Evolutionary conservation across 495 filamentous ascomycete species (phyloP).

Genomic region (Zalerion maritima): DNA sequence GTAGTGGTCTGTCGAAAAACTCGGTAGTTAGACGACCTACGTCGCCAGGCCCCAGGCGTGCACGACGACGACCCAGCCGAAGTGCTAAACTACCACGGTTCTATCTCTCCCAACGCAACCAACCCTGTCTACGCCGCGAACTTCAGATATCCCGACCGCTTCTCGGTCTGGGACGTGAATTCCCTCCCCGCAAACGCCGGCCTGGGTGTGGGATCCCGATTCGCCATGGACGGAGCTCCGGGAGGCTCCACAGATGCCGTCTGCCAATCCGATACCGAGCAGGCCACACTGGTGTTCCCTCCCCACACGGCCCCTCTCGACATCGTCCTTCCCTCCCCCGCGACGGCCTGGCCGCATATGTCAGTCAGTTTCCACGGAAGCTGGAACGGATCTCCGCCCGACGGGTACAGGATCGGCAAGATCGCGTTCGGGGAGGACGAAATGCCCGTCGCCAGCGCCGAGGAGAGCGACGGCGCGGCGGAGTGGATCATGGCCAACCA

Average conservation of each 20-base stretch:
- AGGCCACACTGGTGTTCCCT: slow-evolving; percentile 35
- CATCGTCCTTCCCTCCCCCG: slow-evolving; percentile 29
- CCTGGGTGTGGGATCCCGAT: slow-evolving; percentile 34
- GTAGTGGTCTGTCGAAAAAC: slow-evolving; percentile 51
- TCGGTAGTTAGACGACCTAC: slow-evolving; percentile 44
- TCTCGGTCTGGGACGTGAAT: slow-evolving; percentile 40
- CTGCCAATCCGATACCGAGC: slow-evolving; percentile 22
- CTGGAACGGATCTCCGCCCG: slow-evolving; percentile 30
- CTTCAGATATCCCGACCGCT: slow-evolving; percentile 50
- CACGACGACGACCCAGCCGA: slow-evolving; percentile 55
- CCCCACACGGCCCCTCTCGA: slow-evolving; percentile 43
- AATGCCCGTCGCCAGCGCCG: slow-evolving; percentile 22
- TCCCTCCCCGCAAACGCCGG: slow-evolving; percentile 24
- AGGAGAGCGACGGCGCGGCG: slow-evolving; percentile 24
- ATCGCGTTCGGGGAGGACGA: slow-evolving; percentile 31
- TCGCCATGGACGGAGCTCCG: slow-evolving; percentile 28
- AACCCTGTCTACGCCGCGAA: slow-evolving; percentile 28
- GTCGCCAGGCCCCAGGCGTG: slow-evolving; percentile 37
- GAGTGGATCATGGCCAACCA: slow-evolving; percentile 32
- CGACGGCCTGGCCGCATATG: slow-evolving; percentile 24
- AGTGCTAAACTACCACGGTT: slow-evolving; percentile 52
- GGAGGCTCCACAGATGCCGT: slow-evolving; percentile 26
- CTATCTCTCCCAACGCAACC: slow-evolving; percentile 33
- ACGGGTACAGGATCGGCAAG: slow-evolving; percentile 33
- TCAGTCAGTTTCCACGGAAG: slow-evolving; percentile 41